These are phyloP conservation scores for Psilocybe sp. DNA, from an alignment of 768 basidiomycete genomes.

Conservation along the genomic window DNA sequence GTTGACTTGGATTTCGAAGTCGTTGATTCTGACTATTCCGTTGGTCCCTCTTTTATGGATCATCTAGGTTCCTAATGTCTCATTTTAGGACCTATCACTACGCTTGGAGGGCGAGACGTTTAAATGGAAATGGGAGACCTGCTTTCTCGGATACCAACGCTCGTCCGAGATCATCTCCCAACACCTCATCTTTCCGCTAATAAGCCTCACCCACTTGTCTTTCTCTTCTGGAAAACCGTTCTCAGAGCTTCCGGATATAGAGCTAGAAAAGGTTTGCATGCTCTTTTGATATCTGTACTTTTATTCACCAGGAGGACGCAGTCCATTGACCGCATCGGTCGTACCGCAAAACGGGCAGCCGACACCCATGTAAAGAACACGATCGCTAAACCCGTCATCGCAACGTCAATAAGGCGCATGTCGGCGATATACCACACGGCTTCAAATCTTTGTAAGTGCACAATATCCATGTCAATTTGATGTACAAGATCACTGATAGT, in stretches of 20 bases:
- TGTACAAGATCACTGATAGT: conserved; percentile 11
- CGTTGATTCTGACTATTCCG: conserved; percentile 54
- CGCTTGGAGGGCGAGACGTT: conserved; percentile 56
- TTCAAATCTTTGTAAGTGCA: conserved; percentile 59
- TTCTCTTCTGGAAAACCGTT: conserved; percentile 61
- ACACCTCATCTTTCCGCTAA: conserved; percentile 75
- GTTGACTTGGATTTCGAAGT: conserved; percentile 56
- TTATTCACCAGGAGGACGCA: conserved; percentile 19
- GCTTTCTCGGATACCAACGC: conserved; percentile 55
- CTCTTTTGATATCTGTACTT: background rate
- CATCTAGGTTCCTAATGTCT: conserved; percentile 6
- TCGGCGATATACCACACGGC: conserved; percentile 70
- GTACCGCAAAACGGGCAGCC: conserved; percentile 62
- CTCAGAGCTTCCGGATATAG: conserved; percentile 49
- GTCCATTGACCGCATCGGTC: conserved; percentile 69
- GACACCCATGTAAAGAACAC: conserved; percentile 75
- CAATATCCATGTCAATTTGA: conserved; percentile 8
- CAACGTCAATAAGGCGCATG: conserved; percentile 67
- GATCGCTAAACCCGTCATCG: conserved; percentile 63
- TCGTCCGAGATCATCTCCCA: conserved; percentile 76
- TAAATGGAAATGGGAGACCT: conserved; percentile 81
- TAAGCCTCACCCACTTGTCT: conserved; percentile 66
- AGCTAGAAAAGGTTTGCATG: conserved; percentile 61
- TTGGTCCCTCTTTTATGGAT: conserved; percentile 10
- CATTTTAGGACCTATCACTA: conserved; percentile 61